These are phyloP conservation scores for Malbranchea cinnamomea DNA, from an alignment of 2,329 filamentous ascomycete genomes.

Conservation along the genomic window DNA sequence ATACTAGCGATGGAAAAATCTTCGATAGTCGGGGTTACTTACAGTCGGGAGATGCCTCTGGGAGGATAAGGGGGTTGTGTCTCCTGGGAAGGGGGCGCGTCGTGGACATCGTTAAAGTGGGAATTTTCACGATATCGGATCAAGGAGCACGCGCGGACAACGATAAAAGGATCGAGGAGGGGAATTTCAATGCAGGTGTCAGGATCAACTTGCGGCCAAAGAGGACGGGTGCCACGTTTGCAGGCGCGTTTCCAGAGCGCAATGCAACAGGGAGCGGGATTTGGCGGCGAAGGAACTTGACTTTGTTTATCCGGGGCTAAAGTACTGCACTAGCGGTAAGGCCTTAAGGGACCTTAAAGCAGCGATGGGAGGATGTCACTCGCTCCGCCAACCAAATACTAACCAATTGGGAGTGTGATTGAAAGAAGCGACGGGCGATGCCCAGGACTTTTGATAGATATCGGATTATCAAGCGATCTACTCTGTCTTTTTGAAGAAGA, in stretches of 20 bases:
- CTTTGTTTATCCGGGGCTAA: too few relatives aligned
- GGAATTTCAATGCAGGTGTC: constrained; percentile 4
- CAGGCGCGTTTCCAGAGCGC: constrained; percentile 23
- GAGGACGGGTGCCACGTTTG: constrained; percentile 28
- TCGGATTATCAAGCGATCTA: too few relatives aligned
- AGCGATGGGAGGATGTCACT: too few relatives aligned
- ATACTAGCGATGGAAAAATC: too few relatives aligned
- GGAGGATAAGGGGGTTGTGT: constrained; percentile 31
- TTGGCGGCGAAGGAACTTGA: constrained; percentile 1
- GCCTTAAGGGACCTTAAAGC: neutral
- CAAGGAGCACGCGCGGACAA: constrained; percentile 7
- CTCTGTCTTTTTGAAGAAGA: too few relatives aligned
- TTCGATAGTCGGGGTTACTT: constrained; percentile 19
- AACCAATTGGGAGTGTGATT: too few relatives aligned
- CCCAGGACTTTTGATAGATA: too few relatives aligned
- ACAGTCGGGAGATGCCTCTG: constrained; percentile 30
- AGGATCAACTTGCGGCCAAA: constrained; percentile 6
- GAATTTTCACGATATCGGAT: neutral
- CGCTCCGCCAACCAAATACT: too few relatives aligned
- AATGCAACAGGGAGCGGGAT: constrained; percentile 7
- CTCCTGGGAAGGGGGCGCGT: constrained; percentile 32
- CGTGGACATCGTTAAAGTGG: constrained; percentile 12
- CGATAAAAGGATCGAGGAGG: constrained; percentile 2
- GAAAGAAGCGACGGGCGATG: too few relatives aligned
- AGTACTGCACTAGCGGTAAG: too few relatives aligned